Evolutionary conservation across 768 basidiomycete species (phyloP).

Genomic region (Phallus indusiatus): DNA sequence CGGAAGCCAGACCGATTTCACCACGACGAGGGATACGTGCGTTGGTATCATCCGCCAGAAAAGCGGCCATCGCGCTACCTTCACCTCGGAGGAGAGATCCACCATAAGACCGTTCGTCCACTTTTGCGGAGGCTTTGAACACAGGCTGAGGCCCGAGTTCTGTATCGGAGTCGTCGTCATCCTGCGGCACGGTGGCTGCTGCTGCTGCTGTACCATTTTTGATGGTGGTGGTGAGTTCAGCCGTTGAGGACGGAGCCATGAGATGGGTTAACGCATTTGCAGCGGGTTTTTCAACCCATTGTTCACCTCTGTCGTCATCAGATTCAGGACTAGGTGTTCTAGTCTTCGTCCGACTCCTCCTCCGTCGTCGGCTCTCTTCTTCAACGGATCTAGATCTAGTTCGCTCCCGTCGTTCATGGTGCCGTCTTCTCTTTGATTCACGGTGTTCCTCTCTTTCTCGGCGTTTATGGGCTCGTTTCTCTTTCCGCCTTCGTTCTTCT

Average conservation of each 20-base stretch:
- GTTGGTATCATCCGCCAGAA: constrained; percentile 75
- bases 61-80: constrained; percentile 97
- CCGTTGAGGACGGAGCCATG: constrained; percentile 8
- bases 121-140: constrained; percentile 33
- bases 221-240: constrained; percentile 13
- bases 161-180: constrained; percentile 36
- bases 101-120: constrained; percentile 83
- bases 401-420: constrained; percentile 11
- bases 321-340: constrained; percentile 18
- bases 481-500: constrained; percentile 40
- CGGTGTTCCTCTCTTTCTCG: constrained; percentile 19
- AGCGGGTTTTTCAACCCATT: constrained; percentile 57
- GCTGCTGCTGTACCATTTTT: constrained; percentile 12
- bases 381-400: background rate
- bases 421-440: constrained; percentile 13
- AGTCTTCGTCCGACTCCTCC: constrained; percentile 7
- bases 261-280: constrained; percentile 20
- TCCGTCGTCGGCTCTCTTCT: constrained; percentile 4
- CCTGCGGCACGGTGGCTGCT: constrained; percentile 11
- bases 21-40: constrained; percentile 94
- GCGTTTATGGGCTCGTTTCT: constrained; percentile 38
- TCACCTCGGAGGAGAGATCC: constrained; percentile 88
- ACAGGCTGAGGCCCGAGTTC: constrained; percentile 78
- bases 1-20: constrained; percentile 89
- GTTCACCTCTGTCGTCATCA: constrained; percentile 27